Evolutionary conservation across 169 alveolate genomes (phyloP).

Genomic region (Condylostoma magnum): DNA sequence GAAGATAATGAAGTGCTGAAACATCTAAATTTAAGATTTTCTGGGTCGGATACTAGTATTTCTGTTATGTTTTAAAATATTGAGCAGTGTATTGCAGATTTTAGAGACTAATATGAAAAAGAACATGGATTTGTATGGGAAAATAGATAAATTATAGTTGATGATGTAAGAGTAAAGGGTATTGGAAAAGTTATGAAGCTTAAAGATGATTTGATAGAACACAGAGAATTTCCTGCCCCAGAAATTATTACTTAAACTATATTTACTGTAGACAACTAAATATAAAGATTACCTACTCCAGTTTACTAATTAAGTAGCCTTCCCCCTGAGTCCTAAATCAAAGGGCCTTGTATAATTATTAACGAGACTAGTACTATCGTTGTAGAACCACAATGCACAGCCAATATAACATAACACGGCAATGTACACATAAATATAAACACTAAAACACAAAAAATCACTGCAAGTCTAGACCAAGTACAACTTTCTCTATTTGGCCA

Average conservation of each 20-base stretch:
- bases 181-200: constrained; percentile 6
- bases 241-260: background rate
- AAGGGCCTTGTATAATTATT: constrained; percentile 70
- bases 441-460: too few species aligned
- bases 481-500: constrained; percentile 69
- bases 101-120: constrained; percentile 35
- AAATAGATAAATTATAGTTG: constrained; percentile 44
- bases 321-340: constrained; percentile 29
- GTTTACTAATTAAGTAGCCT: constrained; percentile 46
- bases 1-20: background rate
- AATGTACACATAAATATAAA: constrained; percentile 28
- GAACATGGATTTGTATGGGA: constrained; percentile 61
- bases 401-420: constrained; percentile 34
- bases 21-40: constrained; percentile 55
- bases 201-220: background rate
- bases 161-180: constrained; percentile 57
- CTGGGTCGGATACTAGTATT: constrained; percentile 64
- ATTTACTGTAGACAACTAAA: constrained; percentile 3
- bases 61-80: constrained; percentile 12
- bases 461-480: constrained; percentile 34
- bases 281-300: constrained; percentile 29
- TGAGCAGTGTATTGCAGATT: constrained; percentile 27
- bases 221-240: constrained; percentile 2
- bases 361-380: constrained; percentile 60
- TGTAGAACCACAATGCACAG: constrained; percentile 56